Base-by-base conservation (phyloP, 1,139 yeast species). In the Diutina pseudorugosa region DNA sequence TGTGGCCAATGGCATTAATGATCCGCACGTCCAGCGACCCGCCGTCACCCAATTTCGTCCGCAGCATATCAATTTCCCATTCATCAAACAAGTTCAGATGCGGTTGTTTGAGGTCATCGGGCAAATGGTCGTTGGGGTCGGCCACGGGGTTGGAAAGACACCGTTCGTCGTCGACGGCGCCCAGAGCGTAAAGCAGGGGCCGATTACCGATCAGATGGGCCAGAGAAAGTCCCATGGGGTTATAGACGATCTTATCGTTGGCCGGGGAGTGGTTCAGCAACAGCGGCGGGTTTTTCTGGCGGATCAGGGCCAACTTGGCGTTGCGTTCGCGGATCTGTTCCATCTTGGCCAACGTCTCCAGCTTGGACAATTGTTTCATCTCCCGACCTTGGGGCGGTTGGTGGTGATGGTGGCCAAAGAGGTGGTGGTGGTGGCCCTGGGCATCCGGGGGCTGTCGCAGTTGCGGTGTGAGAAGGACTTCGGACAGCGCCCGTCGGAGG, bases 1-100 rank as follows among this genome's bases (percentile, higher is more conserved):
- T 72, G 53, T 77, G 72, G 40, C 65, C 58, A 48, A 66, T 62
- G 40, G 74, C 70, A 54, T 73, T 70, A 16, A 80, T 73, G 30
- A 75, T 67, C 52, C 82, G 66, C 25, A 85, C 93, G 53, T 81
- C 82, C 4, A 87, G 78, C 14, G 87, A 79, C 1, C 91, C 91
- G 51, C 94, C 94, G 53, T 77, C 77, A 9, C 93, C 94, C 55
- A 85, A 65, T 53, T 75, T 76, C 52, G 72, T 72, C 7, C 45
- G 27, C 51, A 69, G 66, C 42, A 65, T 62, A 50, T 80, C 81
- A 41, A 84, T 73, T 53, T 75, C 78, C 61, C 79, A 85, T 54
- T 77, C 81, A 53, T 83, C 88, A 45, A 77, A 69, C 54, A 85
- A 66, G 52, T 77, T 73, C 20, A 76, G 69, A 58, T 76, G 77